Conservation (phyloP, 192 early-diverging fungal species). For the Allomyces macrogynus region DNA sequence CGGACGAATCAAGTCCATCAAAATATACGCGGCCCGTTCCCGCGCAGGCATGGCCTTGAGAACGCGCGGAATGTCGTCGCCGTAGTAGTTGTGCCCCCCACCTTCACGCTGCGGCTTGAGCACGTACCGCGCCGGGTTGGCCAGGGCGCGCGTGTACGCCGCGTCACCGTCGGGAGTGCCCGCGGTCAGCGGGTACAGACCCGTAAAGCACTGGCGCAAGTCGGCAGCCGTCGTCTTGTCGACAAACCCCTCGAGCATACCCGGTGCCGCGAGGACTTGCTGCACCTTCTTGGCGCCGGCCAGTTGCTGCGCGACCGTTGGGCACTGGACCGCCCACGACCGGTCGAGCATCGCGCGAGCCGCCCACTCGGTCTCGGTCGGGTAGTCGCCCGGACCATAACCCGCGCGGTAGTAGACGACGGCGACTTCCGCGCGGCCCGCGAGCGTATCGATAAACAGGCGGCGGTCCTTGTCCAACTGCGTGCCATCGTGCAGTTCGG, state of each 20-base stretch:
- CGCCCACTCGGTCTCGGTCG: conserved; percentile 67
- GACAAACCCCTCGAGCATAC: conserved; percentile 57
- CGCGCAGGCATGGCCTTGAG: conserved; percentile 29
- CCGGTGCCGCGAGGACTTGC: conserved; percentile 65
- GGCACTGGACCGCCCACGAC: conserved; percentile 68
- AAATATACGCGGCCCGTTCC: conserved; percentile 67
- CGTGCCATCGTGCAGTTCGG: conserved; percentile 43
- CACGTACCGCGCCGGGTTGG: conserved; percentile 48
- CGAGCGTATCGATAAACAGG: neutral
- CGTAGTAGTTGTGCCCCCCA: conserved; percentile 87
- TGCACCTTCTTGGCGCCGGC: conserved; percentile 90
- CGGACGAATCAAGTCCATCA: conserved; percentile 89
- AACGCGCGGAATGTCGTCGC: conserved; percentile 45
- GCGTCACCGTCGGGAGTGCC: conserved; percentile 40
- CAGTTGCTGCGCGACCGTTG: conserved; percentile 73
- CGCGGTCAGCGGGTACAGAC: conserved; percentile 67
- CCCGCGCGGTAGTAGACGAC: conserved; percentile 81
- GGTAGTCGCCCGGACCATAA: conserved; percentile 76
- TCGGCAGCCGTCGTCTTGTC: conserved; percentile 9
- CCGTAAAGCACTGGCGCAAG: conserved; percentile 63
- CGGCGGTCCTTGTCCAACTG: conserved; percentile 17
- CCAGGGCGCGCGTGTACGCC: conserved; percentile 44
- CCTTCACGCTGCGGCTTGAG: conserved; percentile 96
- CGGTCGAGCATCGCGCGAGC: conserved; percentile 64
- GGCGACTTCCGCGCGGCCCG: conserved; percentile 33